Evolutionary conservation across 2,329 filamentous ascomycete species (phyloP).

Genomic region (Drechslera avenae): DNA sequence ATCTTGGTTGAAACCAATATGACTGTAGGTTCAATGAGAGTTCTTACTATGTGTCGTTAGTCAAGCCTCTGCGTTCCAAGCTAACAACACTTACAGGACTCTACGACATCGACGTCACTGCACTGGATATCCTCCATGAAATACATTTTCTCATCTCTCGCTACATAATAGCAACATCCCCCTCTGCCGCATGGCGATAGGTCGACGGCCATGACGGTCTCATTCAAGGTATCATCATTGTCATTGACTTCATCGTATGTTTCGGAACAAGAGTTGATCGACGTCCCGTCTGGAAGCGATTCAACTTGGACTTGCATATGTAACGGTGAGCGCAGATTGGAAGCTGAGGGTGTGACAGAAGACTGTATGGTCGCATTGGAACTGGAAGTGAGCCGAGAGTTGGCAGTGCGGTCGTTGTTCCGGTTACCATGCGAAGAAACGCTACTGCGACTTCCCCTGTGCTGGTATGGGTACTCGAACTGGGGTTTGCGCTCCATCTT

Average conservation of each 20-base stretch:
- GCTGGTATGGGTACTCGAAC: conserved; percentile 14
- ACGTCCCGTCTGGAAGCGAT: neutral
- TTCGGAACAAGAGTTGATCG: conserved; percentile 9
- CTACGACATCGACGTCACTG: conserved; percentile 67
- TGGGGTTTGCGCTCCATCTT: conserved; percentile 20
- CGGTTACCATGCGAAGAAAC: conserved; percentile 13
- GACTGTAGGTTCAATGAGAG: conserved; percentile 66
- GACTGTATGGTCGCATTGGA: conserved; percentile 11
- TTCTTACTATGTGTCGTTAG: conserved; percentile 55
- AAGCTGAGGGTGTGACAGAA: conserved; percentile 17
- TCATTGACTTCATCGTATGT: conserved; percentile 33
- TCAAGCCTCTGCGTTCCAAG: neutral
- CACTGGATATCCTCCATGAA: conserved; percentile 77
- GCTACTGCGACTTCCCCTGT: conserved; percentile 17
- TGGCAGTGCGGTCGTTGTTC: conserved; percentile 12
- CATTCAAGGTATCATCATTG: conserved; percentile 62
- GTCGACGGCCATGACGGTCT: conserved; percentile 81
- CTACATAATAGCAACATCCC: conserved; percentile 84
- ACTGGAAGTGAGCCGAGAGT: conserved; percentile 6
- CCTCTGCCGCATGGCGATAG: conserved; percentile 71
- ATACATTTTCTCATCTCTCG: conserved; percentile 70
- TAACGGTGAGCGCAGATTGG: conserved; percentile 5
- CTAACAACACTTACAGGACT: conserved; percentile 47
- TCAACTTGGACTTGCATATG: neutral
- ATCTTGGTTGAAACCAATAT: conserved; percentile 63